phyloP scores from a whole-genome alignment of 805 yeast species.

The Cyberlindnera misumaiensis region DNA sequence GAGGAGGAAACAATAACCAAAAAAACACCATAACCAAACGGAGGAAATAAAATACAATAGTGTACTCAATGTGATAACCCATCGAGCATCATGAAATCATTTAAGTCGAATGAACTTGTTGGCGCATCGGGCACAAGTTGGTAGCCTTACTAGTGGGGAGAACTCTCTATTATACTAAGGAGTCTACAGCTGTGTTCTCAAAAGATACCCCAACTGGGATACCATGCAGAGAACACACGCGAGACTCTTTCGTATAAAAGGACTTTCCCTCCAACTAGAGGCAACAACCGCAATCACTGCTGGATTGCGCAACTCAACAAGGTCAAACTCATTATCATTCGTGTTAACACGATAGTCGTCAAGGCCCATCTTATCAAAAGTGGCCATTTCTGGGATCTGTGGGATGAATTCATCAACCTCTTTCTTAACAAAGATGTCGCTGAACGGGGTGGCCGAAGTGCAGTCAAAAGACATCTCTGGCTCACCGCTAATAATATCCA shows the following conservation, averaged over 20 bases:
- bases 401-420: constrained; percentile 12
- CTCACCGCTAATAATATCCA: constrained; percentile 18
- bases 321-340: constrained; percentile 27
- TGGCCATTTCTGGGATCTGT: constrained; percentile 4
- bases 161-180: not conserved
- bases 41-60: not conserved
- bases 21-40: not conserved
- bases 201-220: not conserved
- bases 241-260: not conserved
- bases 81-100: constrained; percentile 24
- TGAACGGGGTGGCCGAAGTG: not conserved
- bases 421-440: constrained; percentile 10
- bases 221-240: not conserved
- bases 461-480: constrained; percentile 1
- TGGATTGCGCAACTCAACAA: constrained; percentile 41
- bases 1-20: not conserved
- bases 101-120: constrained; percentile 25
- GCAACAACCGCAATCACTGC: constrained; percentile 31
- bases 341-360: constrained; percentile 18
- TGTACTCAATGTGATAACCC: constrained; percentile 12
- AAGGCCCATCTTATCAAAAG: constrained; percentile 8
- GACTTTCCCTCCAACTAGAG: not conserved
- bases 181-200: constrained; percentile 1
- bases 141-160: not conserved
- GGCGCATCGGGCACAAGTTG: constrained; percentile 28